phyloP scores from a whole-genome alignment of 345 rosid genomes.

The Aquilaria sinensis region DNA sequence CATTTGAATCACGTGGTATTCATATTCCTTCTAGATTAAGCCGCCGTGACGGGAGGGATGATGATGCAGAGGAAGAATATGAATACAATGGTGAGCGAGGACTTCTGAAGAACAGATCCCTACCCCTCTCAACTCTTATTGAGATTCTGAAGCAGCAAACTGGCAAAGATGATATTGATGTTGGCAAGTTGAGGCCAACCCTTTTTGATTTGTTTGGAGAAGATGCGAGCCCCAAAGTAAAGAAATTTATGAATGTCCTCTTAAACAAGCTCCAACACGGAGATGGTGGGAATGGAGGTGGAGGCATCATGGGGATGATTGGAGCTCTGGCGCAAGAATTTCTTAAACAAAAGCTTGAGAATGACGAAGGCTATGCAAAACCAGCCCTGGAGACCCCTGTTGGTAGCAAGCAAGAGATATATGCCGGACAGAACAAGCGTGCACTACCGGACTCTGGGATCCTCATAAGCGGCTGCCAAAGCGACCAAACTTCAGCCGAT shows the following conservation, averaged over 20 bases:
- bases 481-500: conserved; percentile 92
- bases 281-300: conserved; percentile 33
- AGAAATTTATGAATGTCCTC: conserved; percentile 90
- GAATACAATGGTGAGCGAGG: conserved; percentile 31
- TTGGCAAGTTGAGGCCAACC: conserved; percentile 83
- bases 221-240: conserved; percentile 87
- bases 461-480: conserved; percentile 90
- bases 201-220: conserved; percentile 82
- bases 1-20: conserved; percentile 58
- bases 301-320: conserved; percentile 77
- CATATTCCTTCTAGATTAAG: conserved; percentile 43
- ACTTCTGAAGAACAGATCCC: conserved; percentile 49
- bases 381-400: conserved; percentile 71
- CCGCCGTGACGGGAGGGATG: conserved; percentile 25
- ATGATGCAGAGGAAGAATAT: conserved; percentile 39
- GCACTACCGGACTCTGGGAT: conserved; percentile 69
- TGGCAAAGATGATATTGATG: conserved; percentile 68
- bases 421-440: conserved; percentile 67
- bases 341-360: conserved; percentile 73
- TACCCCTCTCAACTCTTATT: conserved; percentile 78
- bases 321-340: conserved; percentile 81
- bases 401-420: conserved; percentile 63
- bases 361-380: conserved; percentile 55
- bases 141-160: conserved; percentile 89
- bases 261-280: conserved; percentile 47